Conservation (phyloP, 331 rosid species). For the Quercus phellos region DNA sequence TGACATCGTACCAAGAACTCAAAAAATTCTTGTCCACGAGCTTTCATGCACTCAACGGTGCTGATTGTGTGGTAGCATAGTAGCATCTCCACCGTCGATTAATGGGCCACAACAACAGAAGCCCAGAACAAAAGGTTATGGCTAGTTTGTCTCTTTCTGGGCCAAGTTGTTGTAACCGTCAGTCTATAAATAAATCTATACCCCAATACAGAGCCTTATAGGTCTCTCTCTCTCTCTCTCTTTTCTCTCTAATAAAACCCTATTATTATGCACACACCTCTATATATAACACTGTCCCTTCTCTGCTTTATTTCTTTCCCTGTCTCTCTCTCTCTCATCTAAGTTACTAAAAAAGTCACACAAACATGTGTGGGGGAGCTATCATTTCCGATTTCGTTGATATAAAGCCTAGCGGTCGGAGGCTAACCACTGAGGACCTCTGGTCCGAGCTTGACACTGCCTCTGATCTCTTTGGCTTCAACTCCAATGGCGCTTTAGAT, state of each 20-base stretch:
- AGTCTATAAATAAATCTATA: constrained; percentile 32
- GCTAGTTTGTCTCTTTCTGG: neutral
- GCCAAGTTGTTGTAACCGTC: neutral
- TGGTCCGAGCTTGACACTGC: constrained; percentile 63
- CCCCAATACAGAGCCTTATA: neutral
- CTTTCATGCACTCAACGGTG: too few species aligned
- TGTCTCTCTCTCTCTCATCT: neutral
- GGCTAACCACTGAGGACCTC: constrained; percentile 25
- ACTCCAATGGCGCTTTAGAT: neutral
- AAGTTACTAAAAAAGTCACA: neutral
- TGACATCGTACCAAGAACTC: too few species aligned
- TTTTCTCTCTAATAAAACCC: neutral
- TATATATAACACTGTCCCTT: neutral
- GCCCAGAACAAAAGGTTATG: neutral
- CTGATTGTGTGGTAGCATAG: too few species aligned
- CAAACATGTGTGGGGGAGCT: constrained; percentile 88
- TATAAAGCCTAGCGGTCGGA: constrained; percentile 40
- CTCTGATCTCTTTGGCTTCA: constrained; percentile 58
- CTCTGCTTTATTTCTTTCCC: neutral
- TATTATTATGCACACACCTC: neutral
- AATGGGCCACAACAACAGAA: neutral
- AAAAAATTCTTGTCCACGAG: too few species aligned
- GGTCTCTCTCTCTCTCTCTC: neutral
- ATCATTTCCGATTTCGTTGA: constrained; percentile 63
- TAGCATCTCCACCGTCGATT: too few species aligned